Conservation (phyloP, 768 basidiomycete genomes). For the Albatrellus ellisii region DNA sequence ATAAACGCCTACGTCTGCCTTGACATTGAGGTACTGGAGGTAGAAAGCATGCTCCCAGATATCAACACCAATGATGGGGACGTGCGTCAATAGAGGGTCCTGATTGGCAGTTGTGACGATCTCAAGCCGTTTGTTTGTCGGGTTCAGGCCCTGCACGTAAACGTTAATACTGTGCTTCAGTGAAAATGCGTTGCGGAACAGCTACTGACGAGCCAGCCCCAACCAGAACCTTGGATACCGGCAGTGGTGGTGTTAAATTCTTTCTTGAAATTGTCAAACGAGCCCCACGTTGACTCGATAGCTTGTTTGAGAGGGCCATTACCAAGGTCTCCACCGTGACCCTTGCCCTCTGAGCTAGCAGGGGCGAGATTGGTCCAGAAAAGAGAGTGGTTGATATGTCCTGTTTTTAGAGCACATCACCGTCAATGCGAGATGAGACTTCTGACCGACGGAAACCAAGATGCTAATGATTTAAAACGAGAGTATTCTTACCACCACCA, state of each 20-base stretch:
- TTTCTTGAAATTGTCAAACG: constrained; percentile 56
- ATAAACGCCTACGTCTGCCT: constrained; percentile 73
- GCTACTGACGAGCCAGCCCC: constrained; percentile 86
- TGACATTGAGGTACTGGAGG: constrained; percentile 93
- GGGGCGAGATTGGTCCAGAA: constrained; percentile 95
- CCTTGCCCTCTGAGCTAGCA: constrained; percentile 34
- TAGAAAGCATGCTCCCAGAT: constrained; percentile 95
- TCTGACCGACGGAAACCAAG: no score
- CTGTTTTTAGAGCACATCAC: no score
- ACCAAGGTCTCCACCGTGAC: constrained; percentile 40
- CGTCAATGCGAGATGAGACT: no score
- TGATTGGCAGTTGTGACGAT: constrained; percentile 91
- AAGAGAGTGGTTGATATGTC: constrained; percentile 89
- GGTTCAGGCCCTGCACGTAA: constrained; percentile 49
- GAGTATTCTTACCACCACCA: constrained; percentile 61
- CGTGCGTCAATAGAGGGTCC: constrained; percentile 68
- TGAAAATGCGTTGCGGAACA: no score
- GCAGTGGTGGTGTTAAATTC: constrained; percentile 79
- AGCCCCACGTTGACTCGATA: constrained; percentile 51
- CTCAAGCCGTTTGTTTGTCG: constrained; percentile 58
- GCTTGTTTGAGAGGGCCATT: constrained; percentile 56
- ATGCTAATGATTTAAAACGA: background rate
- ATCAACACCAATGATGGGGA: constrained; percentile 84
- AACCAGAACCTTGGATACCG: constrained; percentile 86
- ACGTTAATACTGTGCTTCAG: background rate